These are phyloP conservation scores for Cladosporium sp. DNA, from an alignment of 2,329 filamentous ascomycete species.

Conservation along the genomic window DNA sequence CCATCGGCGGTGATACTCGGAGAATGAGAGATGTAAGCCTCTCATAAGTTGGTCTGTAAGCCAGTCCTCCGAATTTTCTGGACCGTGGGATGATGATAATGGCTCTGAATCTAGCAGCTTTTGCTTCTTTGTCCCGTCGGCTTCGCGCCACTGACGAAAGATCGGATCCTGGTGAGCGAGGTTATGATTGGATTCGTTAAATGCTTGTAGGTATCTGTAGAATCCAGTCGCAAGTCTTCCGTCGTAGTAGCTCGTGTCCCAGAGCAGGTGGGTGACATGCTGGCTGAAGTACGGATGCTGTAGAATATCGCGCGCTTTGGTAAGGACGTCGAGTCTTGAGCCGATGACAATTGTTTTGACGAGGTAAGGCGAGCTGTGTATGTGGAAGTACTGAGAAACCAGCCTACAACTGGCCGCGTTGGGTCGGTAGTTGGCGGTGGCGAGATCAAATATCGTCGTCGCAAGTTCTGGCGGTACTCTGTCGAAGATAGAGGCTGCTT, in stretches of 20 bases:
- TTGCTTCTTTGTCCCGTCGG: too few species aligned
- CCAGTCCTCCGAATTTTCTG: too few species aligned
- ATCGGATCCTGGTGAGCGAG: too few species aligned
- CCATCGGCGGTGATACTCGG: too few species aligned
- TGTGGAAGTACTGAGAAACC: neutral
- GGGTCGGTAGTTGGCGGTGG: neutral
- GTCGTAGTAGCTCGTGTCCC: neutral
- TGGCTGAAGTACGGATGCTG: conserved; percentile 3
- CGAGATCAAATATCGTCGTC: neutral
- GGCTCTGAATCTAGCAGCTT: too few species aligned
- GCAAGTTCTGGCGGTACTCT: neutral
- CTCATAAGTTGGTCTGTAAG: too few species aligned
- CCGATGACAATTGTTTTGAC: neutral
- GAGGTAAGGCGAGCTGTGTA: neutral
- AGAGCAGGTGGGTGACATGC: neutral
- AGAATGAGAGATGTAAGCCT: too few species aligned
- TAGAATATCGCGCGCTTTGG: neutral
- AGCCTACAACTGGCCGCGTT: neutral
- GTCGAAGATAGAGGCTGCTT: neutral
- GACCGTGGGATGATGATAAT: too few species aligned
- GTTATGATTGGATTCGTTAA: neutral
- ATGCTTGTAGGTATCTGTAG: neutral
- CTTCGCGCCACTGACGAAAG: too few species aligned
- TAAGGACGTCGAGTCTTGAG: neutral
- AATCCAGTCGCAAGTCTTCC: neutral